Evolutionary conservation across 352 stramenopile genomes (phyloP).

Genomic region (Pythium folliculosum): DNA sequence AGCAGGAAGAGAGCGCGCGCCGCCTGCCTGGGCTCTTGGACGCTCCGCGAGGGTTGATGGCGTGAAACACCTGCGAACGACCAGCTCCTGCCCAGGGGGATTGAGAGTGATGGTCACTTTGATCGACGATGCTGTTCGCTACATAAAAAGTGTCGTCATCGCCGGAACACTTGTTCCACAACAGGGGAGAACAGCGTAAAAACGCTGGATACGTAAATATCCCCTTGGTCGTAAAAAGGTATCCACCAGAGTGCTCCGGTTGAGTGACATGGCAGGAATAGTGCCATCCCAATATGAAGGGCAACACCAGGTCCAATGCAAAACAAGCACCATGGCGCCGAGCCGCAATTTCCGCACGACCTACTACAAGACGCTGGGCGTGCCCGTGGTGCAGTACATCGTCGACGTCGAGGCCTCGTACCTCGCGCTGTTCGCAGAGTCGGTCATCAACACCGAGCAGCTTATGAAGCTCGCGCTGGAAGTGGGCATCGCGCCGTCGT

Average conservation of each 20-base stretch:
- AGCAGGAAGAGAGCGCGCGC: neutral
- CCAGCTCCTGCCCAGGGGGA: neutral
- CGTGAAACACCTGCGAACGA: constrained; percentile 2
- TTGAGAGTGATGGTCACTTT: constrained; percentile 32
- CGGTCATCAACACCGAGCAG: constrained; percentile 59
- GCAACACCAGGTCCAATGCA: too few relatives aligned
- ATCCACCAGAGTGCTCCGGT: neutral
- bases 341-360: constrained; percentile 83
- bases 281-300: constrained; percentile 10
- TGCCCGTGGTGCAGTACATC: constrained; percentile 83
- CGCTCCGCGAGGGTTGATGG: neutral
- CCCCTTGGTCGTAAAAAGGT: constrained; percentile 13
- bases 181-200: constrained; percentile 4
- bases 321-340: constrained; percentile 56
- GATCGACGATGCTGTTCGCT: constrained; percentile 29
- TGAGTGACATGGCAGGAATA: constrained; percentile 13
- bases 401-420: constrained; percentile 80
- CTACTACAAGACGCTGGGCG: constrained; percentile 88
- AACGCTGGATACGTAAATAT: neutral
- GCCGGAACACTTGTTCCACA: constrained; percentile 19
- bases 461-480: constrained; percentile 76
- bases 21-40: neutral
- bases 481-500: constrained; percentile 60
- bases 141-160: constrained; percentile 31
- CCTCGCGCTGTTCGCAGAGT: constrained; percentile 58